Evolutionary conservation across 1,284 basidiomycete species (phyloP), one percentile per base, ranked within the genome.

Genomic region (Ustilago tritici): DNA sequence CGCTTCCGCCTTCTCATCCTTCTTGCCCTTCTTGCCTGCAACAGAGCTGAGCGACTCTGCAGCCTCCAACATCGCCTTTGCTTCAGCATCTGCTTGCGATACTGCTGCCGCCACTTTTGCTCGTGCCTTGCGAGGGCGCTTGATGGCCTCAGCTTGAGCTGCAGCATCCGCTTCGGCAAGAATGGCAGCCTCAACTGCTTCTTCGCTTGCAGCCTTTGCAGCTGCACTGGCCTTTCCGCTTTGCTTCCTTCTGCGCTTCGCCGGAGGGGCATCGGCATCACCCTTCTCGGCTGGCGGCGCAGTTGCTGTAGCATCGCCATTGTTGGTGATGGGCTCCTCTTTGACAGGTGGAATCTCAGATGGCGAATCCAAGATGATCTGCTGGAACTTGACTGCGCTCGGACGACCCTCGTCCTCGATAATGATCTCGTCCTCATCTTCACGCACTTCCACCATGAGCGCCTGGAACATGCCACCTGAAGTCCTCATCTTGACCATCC

Each of bases 381-480:
- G 71, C 36, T 68, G 65, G 40, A 74, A 78, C 52, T 75, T 75
- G 65, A 78, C 65, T 7, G 56, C 69, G 54, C 76, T 75, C 12
- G 65, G 68, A 15, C 63, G 58, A n/a, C 76, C 76, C 31, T 75
- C 64, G n/a, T 78, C 76, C 50, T 75, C 71, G 43, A 78, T 75
- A 19, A 75, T 52, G 28, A 78, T 70, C 56, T 75, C 76, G 52
- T 78, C 76, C 32, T 63, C 68, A 8, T 65, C 71, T 15, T 78
- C 68, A 23, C 38, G 55, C 10, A 78, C 61, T 46, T 75, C 71
- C 41, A 70, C 67, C 71, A 75, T 72, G 23, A 71, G 43, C 14
- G 72, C 76, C 38, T 75, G 68, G 65, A 73, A 83, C 61, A 79
- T 67, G 43, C 79, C 78, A 23, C 80, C 71, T 4, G 75, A 64